Base-by-base conservation (phyloP, 169 alveolate species). In the Eimeria tenella region DNA sequence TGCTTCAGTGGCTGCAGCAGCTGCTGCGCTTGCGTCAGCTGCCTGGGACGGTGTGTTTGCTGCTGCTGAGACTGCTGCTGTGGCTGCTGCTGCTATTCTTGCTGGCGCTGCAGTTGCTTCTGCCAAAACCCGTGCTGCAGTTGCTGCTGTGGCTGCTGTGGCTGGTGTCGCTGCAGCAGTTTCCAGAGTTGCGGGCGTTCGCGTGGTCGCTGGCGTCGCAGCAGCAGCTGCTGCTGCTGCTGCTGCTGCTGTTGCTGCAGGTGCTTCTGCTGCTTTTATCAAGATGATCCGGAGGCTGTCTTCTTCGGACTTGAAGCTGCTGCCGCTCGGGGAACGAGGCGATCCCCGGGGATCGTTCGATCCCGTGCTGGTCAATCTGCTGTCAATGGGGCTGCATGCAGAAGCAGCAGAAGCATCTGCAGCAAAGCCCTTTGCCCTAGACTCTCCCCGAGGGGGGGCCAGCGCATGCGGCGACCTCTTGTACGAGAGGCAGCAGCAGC, bases 341-440 rank as follows among this genome's bases (percentile, higher is more conserved):
- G 86, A 73, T 53, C 9, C 56, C 21, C 52, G 83, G 56, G 83
- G 83, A 23, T 73, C 83, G 52, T 73, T 21, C 58, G 83, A 73
- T 73, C 83, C 83, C n/a, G 83, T 73, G 52, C 83, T 73, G 13
- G 83, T 11, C 19, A 11, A 21, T 23, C 15, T 42, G 10, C n/a
- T 49, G 58, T 58, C 86, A 4, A 62, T n/a, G 13, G 82, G 7
- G 17, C 55, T 23, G 11, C 10, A 8, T 31, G 82, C 82, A 21
- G 55, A 6, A 31, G 55, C 82, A 71, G 82, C 50, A 21, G 56
- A 8, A 8, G 82, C 82, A 71, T 55, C 82, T 5, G 74, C 74
- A 63, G 74, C 74, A 63, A 15, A 63, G 13, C 17, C 21, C 9
- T 19, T 9, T 63, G 13, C 23, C 74, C 7, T n/a, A 5, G 21